These are phyloP conservation scores for Leucoagaricus sp. DNA, from an alignment of 1,284 basidiomycete genomes.

Conservation along the genomic window DNA sequence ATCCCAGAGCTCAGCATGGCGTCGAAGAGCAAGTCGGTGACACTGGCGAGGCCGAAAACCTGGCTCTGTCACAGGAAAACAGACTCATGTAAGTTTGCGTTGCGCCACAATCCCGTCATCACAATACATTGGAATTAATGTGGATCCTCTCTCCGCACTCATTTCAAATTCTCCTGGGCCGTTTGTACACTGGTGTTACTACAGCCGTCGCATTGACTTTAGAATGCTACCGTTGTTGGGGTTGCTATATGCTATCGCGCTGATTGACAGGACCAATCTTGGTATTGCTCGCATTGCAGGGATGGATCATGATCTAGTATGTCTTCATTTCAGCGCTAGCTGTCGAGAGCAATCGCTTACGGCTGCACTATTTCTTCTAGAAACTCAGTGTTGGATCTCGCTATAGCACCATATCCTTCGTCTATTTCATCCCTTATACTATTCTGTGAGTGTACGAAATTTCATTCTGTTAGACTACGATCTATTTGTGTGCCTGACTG, in stretches of 20 bases:
- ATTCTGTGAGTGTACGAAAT: conserved; percentile 35
- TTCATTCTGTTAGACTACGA: neutral
- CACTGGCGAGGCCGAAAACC: neutral
- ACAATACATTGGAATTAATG: too few species aligned
- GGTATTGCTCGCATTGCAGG: conserved; percentile 45
- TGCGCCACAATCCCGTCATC: neutral
- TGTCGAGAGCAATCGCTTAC: neutral
- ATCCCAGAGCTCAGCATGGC: neutral
- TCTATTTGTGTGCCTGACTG: neutral
- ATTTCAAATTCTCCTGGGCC: neutral
- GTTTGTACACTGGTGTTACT: neutral
- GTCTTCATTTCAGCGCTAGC: conserved; percentile 5
- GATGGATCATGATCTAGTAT: conserved; percentile 44
- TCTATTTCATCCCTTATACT: conserved; percentile 49
- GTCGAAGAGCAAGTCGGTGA: neutral
- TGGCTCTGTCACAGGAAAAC: neutral
- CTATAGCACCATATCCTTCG: conserved; percentile 44
- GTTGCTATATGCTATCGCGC: conserved; percentile 40
- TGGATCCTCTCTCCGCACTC: neutral
- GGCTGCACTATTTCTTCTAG: conserved; percentile 24
- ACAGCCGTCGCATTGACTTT: conserved; percentile 43
- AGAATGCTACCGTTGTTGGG: conserved; percentile 44
- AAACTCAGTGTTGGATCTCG: conserved; percentile 37
- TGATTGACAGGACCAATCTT: conserved; percentile 46
- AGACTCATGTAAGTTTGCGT: conserved; percentile 6